Evolutionary conservation across 1,284 basidiomycete species (phyloP).

Genomic region (Fomes fomentarius): DNA sequence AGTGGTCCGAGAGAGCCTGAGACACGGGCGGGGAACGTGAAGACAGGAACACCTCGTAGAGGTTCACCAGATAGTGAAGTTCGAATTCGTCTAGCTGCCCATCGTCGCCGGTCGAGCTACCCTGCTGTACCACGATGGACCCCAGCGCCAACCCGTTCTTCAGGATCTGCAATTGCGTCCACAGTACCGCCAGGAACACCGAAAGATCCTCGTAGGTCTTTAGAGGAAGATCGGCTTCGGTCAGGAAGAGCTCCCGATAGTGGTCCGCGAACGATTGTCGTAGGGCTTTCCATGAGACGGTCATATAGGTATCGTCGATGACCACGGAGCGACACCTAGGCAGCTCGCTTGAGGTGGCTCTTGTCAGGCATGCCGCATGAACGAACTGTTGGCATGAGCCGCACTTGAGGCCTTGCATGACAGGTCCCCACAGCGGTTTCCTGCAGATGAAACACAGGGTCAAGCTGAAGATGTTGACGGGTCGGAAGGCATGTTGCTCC

Average conservation of each 20-base stretch:
- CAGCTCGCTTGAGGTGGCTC: conserved; percentile 26
- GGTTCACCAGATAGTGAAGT: conserved; percentile 54
- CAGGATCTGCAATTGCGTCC: conserved; percentile 69
- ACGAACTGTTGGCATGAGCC: conserved; percentile 61
- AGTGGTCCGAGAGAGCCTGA: conserved; percentile 52
- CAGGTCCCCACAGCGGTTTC: conserved; percentile 73
- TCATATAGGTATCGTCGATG: conserved; percentile 50
- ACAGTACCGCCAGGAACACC: conserved; percentile 58
- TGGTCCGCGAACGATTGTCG: conserved; percentile 57
- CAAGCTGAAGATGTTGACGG: conserved; percentile 72
- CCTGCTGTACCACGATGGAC: conserved; percentile 54
- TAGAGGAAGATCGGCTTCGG: conserved; percentile 45
- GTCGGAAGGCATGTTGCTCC: conserved; percentile 52
- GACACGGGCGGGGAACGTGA: conserved; percentile 46
- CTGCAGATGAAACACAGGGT: conserved; percentile 69
- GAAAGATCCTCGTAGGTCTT: conserved; percentile 72
- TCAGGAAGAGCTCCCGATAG: conserved; percentile 49
- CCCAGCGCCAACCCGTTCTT: conserved; percentile 67
- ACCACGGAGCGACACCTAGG: conserved; percentile 42
- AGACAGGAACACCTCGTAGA: conserved; percentile 55
- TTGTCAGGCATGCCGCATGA: conserved; percentile 57
- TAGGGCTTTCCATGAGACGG: conserved; percentile 51
- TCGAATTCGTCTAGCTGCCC: conserved; percentile 53
- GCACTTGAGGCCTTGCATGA: conserved; percentile 68
- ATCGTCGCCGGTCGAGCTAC: conserved; percentile 36